Base-by-base conservation (phyloP, 2,329 filamentous ascomycete genomes). In the Cryphonectria naterciae region DNA sequence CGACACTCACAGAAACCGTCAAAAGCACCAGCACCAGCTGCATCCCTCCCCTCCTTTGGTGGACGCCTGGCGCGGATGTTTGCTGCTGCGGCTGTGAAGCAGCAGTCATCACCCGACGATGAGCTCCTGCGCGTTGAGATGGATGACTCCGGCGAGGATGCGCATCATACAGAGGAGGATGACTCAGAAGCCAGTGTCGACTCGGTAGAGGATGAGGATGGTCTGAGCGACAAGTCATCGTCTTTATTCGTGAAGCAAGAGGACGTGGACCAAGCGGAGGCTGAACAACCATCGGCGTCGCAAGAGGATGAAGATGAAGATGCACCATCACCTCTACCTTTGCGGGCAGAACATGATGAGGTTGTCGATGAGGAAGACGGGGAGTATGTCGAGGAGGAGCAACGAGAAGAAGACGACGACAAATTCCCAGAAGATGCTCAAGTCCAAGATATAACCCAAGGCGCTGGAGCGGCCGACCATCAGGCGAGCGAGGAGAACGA, bases 381-480 rank as follows among this genome's bases (percentile, higher is more conserved):
- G 32, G 71, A 62, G 32, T 61, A 72, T 15, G 46, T 73, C 19
- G 80, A 82, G 52, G 76, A 77, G 11, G 80, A 82, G 15, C 85
- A 88, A 73, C 75, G 87, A 35, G 85, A 89, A 65, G 87, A 91
- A 70, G 82, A 84, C 1, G 84, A 86, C 62, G 87, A 89, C 77
- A 88, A 87, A 75, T 79, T 78, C 1, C 80, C 84, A 67, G 83
- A 78, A 67, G 76, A 78, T 28, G 56, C 69, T 3, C 76, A 77
- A 68, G 73, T 74, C 2, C 73, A 77, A 46, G 72, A 75, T 25
- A 72, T 75, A 46, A 74, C 75, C n/a, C 71, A 76, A 39, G 70
- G 72, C 11, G 74, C 74, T 37, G 75, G 78, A 63, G 74, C 74
- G 17, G 63, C 74, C 5, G 68, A 71, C n/a, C 70, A 74, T 4